Percentiles rank a stretch among this genome's conserved stretches.
phyloP scores from a whole-genome alignment of 2,329 filamentous ascomycete species.

The Aspergillus ochraceus region DNA sequence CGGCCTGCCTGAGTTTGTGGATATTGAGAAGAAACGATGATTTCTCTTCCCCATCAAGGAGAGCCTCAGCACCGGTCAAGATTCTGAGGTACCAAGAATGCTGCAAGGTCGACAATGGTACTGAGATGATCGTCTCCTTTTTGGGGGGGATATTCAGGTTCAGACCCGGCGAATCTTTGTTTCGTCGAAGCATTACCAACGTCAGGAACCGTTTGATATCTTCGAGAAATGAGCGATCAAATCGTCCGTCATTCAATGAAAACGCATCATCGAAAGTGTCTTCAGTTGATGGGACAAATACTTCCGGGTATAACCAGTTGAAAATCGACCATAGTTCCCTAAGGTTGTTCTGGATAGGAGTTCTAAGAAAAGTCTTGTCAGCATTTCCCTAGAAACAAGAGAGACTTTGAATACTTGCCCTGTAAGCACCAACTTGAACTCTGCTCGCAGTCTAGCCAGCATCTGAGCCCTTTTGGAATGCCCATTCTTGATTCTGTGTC shows the following conservation, averaged over 20 bases:
- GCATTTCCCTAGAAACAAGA: neutral
- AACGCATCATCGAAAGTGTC: conserved; percentile 57
- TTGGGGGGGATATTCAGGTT: conserved; percentile 57
- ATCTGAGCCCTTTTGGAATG: conserved; percentile 44
- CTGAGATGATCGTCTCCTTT: conserved; percentile 57
- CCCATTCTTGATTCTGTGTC: conserved; percentile 55
- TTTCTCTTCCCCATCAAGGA: neutral
- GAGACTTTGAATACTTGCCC: conserved; percentile 26
- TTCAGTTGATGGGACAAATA: conserved; percentile 54
- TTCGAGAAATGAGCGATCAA: conserved; percentile 55
- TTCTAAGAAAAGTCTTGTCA: conserved; percentile 27
- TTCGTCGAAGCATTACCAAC: conserved; percentile 59
- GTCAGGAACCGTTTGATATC: conserved; percentile 54
- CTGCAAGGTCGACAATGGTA: conserved; percentile 60
- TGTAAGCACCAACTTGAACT: conserved; percentile 53
- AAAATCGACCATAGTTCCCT: conserved; percentile 59
- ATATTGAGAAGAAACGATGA: neutral
- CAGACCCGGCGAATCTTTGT: conserved; percentile 57
- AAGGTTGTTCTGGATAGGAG: conserved; percentile 61
- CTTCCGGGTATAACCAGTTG: conserved; percentile 59
- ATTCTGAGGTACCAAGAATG: conserved; percentile 59
- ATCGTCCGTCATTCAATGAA: conserved; percentile 55
- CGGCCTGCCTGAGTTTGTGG: neutral
- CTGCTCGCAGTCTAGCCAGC: conserved; percentile 46
- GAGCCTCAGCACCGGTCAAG: conserved; percentile 46